phyloP scores from a whole-genome alignment of 768 basidiomycete genomes.

The Asterophora lycoperdoides region DNA sequence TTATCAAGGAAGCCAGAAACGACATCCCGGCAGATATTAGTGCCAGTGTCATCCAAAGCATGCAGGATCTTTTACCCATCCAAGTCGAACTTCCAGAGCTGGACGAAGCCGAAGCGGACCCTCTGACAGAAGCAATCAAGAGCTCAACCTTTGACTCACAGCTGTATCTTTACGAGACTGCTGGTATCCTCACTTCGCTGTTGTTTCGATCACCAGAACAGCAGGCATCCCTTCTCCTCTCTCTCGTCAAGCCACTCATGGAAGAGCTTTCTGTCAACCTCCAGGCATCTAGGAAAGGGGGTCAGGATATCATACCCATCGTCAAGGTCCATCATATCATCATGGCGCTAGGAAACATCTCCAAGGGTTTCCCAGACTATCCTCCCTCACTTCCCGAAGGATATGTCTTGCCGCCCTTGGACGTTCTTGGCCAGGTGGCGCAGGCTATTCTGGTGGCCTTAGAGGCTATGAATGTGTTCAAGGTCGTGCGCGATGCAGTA shows the following conservation, averaged over 20 bases:
- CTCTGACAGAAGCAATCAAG: conserved; percentile 76
- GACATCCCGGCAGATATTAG: conserved; percentile 76
- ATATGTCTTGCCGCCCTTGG: conserved; percentile 65
- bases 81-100: conserved; percentile 71
- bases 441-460: conserved; percentile 84
- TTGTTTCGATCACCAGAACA: conserved; percentile 62
- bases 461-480: conserved; percentile 82
- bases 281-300: conserved; percentile 50
- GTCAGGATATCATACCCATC: conserved; percentile 71
- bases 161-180: conserved; percentile 90
- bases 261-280: conserved; percentile 61
- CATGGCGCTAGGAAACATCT: conserved; percentile 91
- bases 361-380: conserved; percentile 95
- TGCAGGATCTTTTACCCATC: conserved; percentile 76
- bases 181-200: conserved; percentile 80
- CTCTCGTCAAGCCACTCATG: conserved; percentile 79
- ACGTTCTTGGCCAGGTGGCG: conserved; percentile 80
- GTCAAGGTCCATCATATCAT: conserved; percentile 88
- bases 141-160: conserved; percentile 83
- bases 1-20: conserved; percentile 77
- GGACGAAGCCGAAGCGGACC: conserved; percentile 67
- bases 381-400: conserved; percentile 64
- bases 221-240: conserved; percentile 64
- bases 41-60: conserved; percentile 62
- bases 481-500: conserved; percentile 90